Evolutionary conservation across 139 green algal species (phyloP).

Genomic region (Micractinium sp.): DNA sequence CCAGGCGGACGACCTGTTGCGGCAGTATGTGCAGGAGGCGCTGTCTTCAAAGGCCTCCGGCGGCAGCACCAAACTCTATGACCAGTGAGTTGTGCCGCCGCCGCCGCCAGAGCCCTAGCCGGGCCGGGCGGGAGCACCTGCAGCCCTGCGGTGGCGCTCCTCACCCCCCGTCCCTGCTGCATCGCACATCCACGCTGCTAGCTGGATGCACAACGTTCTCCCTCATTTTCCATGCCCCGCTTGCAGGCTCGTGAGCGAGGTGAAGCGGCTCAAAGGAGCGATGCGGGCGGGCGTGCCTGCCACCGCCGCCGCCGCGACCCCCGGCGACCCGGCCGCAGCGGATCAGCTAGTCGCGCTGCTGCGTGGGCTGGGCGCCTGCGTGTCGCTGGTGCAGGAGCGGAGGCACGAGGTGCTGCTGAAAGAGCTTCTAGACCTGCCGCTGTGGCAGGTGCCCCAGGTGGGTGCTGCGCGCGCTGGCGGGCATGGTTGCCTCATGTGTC

Average conservation of each 20-base stretch:
- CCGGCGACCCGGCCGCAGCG: not conserved
- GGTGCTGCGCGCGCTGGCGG: not conserved
- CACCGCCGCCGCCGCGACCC: not conserved
- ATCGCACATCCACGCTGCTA: not conserved
- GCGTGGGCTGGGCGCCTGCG: constrained; percentile 31
- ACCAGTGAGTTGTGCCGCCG: constrained; percentile 34
- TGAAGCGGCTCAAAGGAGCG: constrained; percentile 35
- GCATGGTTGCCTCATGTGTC: not conserved
- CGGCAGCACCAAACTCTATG: constrained; percentile 43
- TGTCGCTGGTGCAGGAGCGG: constrained; percentile 50
- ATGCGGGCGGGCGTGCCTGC: not conserved
- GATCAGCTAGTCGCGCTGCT: constrained; percentile 47
- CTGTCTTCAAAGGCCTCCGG: constrained; percentile 38
- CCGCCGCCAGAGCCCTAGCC: not conserved
- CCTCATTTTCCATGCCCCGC: not conserved
- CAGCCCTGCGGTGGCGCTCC: not conserved
- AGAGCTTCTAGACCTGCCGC: constrained; percentile 60
- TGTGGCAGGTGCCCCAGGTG: constrained; percentile 65
- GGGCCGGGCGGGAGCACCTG: not conserved
- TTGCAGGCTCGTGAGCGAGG: constrained; percentile 44
- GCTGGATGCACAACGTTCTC: not conserved
- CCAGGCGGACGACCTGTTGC: constrained; percentile 39
- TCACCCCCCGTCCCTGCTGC: not conserved
- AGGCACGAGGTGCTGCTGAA: constrained; percentile 53
- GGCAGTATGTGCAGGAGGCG: constrained; percentile 47